Conservation (phyloP, 129 eudicot genomes). For the Escallonia rubra region DNA sequence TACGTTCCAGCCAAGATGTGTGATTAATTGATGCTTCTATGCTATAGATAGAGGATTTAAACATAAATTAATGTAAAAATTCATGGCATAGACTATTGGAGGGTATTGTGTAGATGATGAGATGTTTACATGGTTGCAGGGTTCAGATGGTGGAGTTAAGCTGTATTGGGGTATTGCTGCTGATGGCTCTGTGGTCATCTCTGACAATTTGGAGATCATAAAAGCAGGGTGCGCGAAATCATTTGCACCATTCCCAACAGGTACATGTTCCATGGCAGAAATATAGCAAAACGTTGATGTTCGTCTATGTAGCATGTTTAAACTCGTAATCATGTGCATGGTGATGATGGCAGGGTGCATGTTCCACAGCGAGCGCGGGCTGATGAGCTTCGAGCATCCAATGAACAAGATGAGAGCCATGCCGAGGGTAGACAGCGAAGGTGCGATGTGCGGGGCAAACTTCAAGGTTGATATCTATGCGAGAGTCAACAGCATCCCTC, state of each 20-base stretch:
- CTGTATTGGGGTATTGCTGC: conserved; percentile 88
- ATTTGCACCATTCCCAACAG: conserved; percentile 89
- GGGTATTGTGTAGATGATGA: not conserved
- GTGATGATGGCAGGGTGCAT: conserved; percentile 56
- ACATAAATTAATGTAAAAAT: too few species aligned
- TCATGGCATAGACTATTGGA: too few species aligned
- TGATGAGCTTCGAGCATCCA: conserved; percentile 98
- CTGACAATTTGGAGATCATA: conserved; percentile 69
- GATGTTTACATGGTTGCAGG: conserved; percentile 26
- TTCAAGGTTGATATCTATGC: conserved; percentile 78
- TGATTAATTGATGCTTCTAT: too few species aligned
- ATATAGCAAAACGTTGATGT: too few species aligned
- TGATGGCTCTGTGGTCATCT: conserved; percentile 90
- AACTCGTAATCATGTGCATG: not conserved
- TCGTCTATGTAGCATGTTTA: too few species aligned
- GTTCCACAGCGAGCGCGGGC: conserved; percentile 91
- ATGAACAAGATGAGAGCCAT: conserved; percentile 87
- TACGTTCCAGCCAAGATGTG: too few species aligned
- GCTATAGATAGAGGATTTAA: too few species aligned
- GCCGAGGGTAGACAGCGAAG: conserved; percentile 98
- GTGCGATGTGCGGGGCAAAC: conserved; percentile 86
- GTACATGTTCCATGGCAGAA: conserved; percentile 15
- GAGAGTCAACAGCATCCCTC: conserved; percentile 79
- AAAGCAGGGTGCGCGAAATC: conserved; percentile 93
- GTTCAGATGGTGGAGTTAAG: conserved; percentile 87